Evolutionary conservation across 805 yeast genomes (phyloP), one percentile per base, ranked within the genome.

Genomic region (Ogataea minuta): DNA sequence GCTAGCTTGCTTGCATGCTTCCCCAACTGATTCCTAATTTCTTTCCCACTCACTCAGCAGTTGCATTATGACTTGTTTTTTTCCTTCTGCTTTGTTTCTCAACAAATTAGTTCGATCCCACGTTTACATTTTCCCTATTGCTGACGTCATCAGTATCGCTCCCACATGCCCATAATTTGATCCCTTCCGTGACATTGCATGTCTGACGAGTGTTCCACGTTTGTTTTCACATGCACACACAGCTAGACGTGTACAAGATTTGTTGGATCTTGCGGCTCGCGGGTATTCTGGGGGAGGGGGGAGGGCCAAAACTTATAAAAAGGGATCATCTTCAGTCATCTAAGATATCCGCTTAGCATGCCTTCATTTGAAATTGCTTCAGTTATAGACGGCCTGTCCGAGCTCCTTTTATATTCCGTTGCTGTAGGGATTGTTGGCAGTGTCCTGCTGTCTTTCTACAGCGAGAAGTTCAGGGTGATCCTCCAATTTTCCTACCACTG

Each of bases 401-500:
- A 14, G 5, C 27, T 31, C 26, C 15, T 31, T 16, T 6, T 15
- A 4, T 44, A 36, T 13, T 28, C 39, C 8, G 10, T 44, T 9
- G 21, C 34, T 4, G 26, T 31, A 13, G 38, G 29, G 8, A 6
- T 39, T 8, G 13, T 28, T 2, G 28, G 36, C 23, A 38, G 32
- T 33, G 12, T 28, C 26, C 16, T 37, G 33, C 11, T 31, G 21
- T 27, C 37, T 23, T 2, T 23, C 15, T 33, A 32, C 45, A 34
- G 36, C 34, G 30, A 56, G 43, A 39, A 26, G 20, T 32, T 23
- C 21, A 15, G 41, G 10, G 39, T 32, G 6, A 24, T 43, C 2
- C 12, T 57, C 0, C 45, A 62, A 33, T 72, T 72, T 46, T 61
- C 64, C 42, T 72, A 67, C 59, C 61, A 66, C 34, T 81, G 88